Evolutionary conservation across 345 rosid genomes (phyloP).

Genomic region (Sapria himalayana): DNA sequence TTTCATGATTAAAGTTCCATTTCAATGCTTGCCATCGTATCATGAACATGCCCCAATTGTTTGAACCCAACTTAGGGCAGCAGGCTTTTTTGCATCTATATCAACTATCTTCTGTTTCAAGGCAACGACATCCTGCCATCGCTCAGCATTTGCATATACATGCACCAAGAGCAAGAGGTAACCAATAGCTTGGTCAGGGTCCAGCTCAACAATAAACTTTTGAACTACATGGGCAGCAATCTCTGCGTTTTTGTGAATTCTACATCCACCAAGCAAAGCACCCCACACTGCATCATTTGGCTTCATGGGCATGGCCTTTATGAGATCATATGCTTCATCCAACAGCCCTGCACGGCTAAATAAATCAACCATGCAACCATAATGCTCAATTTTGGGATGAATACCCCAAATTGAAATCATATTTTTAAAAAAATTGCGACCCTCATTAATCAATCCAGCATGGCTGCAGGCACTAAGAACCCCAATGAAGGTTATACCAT

Average conservation of each 20-base stretch:
- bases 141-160: constrained; percentile 16
- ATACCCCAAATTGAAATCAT: constrained; percentile 18
- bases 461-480: constrained; percentile 29
- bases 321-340: constrained; percentile 21
- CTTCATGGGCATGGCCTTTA: constrained; percentile 19
- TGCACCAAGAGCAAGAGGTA: constrained; percentile 22
- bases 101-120: constrained; percentile 15
- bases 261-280: constrained; percentile 26
- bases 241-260: constrained; percentile 17
- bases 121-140: constrained; percentile 24
- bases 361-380: constrained; percentile 28
- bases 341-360: constrained; percentile 24
- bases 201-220: constrained; percentile 13
- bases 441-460: constrained; percentile 19
- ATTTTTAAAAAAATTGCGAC: constrained; percentile 11
- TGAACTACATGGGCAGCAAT: constrained; percentile 22
- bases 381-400: constrained; percentile 23
- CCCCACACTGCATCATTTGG: constrained; percentile 22
- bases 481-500: constrained; percentile 20
- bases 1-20: too few species aligned
- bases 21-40: constrained; percentile 13
- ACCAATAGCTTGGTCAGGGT: constrained; percentile 15
- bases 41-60: constrained; percentile 13
- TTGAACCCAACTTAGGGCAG: constrained; percentile 19
- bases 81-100: constrained; percentile 15